phyloP scores from a whole-genome alignment of 306 rosid genomes.

The Malus sylvestris region DNA sequence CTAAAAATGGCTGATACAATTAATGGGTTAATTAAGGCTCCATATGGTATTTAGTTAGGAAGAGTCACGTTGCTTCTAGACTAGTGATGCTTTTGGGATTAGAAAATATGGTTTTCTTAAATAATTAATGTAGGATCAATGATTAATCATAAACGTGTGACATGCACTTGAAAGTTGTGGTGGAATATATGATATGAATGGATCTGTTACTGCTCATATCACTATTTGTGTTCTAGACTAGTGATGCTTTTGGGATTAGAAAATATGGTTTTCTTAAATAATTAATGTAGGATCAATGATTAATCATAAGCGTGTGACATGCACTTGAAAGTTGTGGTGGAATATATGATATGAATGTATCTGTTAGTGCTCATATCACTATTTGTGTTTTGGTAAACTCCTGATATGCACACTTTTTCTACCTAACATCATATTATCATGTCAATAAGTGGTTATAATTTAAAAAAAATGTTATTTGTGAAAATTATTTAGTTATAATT shows the following conservation, averaged over 20 bases:
- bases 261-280: not conserved
- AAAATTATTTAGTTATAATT: no score
- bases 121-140: not conserved
- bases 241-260: not conserved
- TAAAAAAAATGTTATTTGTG: no score
- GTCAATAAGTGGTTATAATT: not conserved
- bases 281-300: not conserved
- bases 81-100: not conserved
- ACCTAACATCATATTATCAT: not conserved
- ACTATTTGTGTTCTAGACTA: not conserved
- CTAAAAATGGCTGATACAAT: no score
- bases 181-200: not conserved
- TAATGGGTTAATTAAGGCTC: no score
- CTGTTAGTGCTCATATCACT: not conserved
- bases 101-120: not conserved
- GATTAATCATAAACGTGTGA: not conserved
- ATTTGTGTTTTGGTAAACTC: not conserved
- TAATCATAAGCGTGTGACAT: no score
- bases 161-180: not conserved
- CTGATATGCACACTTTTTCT: not conserved
- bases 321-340: not conserved
- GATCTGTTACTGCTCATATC: not conserved
- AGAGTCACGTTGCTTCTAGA: not conserved
- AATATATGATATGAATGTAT: not conserved
- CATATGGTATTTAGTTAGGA: not conserved